Conservation (phyloP, 1,284 basidiomycete species). For the Sanghuangporus sanghuang region DNA sequence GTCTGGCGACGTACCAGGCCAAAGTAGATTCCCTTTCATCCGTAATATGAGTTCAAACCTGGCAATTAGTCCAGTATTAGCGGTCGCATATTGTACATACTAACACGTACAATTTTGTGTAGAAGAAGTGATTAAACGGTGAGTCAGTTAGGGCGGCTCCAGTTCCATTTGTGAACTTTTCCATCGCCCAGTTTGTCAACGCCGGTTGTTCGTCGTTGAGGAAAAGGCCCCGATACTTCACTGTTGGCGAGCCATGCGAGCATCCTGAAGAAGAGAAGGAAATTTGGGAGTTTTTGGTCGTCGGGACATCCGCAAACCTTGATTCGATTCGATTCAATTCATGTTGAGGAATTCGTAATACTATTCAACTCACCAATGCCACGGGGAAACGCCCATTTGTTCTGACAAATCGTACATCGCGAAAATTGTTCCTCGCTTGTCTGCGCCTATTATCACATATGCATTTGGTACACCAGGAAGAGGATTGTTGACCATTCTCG, state of each 20-base stretch:
- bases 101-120: conserved; percentile 37
- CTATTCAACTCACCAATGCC: conserved; percentile 49
- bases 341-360: neutral
- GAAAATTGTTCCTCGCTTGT: conserved; percentile 64
- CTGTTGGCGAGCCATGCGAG: conserved; percentile 60
- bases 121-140: conserved; percentile 64
- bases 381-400: conserved; percentile 71
- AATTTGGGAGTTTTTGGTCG: conserved; percentile 42
- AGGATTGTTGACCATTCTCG: conserved; percentile 48
- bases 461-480: conserved; percentile 53
- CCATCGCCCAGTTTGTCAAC: conserved; percentile 48
- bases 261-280: conserved; percentile 47
- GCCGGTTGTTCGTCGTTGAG: conserved; percentile 63
- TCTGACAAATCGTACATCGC: conserved; percentile 68
- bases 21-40: conserved; percentile 66
- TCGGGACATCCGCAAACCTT: conserved; percentile 61
- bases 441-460: conserved; percentile 62
- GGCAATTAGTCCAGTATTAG: neutral
- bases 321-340: neutral
- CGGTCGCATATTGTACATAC: neutral
- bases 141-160: conserved; percentile 42
- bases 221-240: conserved; percentile 68
- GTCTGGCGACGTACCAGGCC: conserved; percentile 44
- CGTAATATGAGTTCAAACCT: conserved; percentile 66
- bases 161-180: conserved; percentile 64